phyloP scores from a whole-genome alignment of 1,284 basidiomycete genomes.

The Caloboletus firmus region DNA sequence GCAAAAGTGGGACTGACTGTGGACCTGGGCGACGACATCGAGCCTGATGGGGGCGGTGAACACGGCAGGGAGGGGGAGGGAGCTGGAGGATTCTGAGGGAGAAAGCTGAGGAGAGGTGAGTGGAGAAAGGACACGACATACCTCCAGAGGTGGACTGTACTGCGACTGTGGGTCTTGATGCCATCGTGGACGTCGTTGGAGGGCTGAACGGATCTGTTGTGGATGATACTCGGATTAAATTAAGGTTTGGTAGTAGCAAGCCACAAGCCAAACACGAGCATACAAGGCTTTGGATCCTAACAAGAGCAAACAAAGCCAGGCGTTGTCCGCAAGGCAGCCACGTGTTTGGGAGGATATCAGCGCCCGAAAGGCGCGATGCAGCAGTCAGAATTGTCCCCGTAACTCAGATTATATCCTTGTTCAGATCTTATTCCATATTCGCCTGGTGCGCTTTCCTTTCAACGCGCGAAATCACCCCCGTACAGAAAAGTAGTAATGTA shows the following conservation, averaged over 20 bases:
- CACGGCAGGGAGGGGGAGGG: constrained; percentile 93
- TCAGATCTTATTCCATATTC: constrained; percentile 16
- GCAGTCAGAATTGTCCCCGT: not conserved
- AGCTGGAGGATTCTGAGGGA: constrained; percentile 56
- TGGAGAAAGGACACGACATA: not conserved
- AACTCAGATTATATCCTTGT: constrained; percentile 6
- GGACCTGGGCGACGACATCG: constrained; percentile 97
- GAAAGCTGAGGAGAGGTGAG: constrained; percentile 20
- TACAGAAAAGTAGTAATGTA: constrained; percentile 25
- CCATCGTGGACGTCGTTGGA: constrained; percentile 53
- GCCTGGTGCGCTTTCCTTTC: constrained; percentile 23
- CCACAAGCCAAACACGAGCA: constrained; percentile 13
- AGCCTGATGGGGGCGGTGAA: constrained; percentile 98
- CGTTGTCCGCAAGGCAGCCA: constrained; percentile 30
- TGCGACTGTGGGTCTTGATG: constrained; percentile 87
- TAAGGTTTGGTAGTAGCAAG: constrained; percentile 29
- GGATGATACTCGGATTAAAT: not conserved
- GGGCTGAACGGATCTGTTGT: constrained; percentile 9
- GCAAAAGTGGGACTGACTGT: constrained; percentile 72
- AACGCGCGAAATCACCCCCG: constrained; percentile 8
- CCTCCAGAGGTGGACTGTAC: constrained; percentile 74
- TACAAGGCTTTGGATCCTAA: constrained; percentile 18
- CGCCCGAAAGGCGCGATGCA: constrained; percentile 8
- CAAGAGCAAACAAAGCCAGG: constrained; percentile 30
- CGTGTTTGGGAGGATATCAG: constrained; percentile 35